Percentiles rank a stretch among this genome's conserved stretches.
phyloP scores from a whole-genome alignment of 371 early-diverging fungal genomes.

The Conidiobolus incongruus region DNA sequence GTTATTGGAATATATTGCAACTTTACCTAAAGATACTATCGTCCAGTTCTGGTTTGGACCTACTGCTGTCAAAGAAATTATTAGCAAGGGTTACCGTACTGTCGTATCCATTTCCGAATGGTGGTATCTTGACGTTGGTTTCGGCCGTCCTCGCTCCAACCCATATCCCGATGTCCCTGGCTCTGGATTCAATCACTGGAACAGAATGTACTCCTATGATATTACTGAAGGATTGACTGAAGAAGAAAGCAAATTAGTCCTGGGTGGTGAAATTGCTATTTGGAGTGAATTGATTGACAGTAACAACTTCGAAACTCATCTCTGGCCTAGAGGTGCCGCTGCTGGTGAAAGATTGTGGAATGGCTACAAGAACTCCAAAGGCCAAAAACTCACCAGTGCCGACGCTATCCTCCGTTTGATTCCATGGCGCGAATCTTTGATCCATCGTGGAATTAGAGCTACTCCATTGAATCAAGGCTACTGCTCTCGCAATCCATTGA shows the following conservation, averaged over 20 bases:
- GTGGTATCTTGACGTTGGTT: constrained; percentile 46
- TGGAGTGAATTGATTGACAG: constrained; percentile 55
- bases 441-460: too few species aligned
- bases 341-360: constrained; percentile 53
- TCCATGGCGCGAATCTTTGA: too few species aligned
- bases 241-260: constrained; percentile 13
- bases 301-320: constrained; percentile 24
- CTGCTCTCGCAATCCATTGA: too few species aligned
- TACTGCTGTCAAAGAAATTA: constrained; percentile 18
- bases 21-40: background rate
- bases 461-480: too few species aligned
- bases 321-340: constrained; percentile 54
- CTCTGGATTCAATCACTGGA: too few species aligned
- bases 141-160: constrained; percentile 20
- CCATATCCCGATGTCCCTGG: too few species aligned
- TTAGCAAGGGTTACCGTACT: constrained; percentile 23
- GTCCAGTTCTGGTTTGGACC: constrained; percentile 25
- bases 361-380: constrained; percentile 26
- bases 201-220: constrained; percentile 47
- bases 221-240: constrained; percentile 11
- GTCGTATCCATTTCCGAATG: constrained; percentile 22
- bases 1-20: constrained; percentile 17
- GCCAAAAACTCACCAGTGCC: too few species aligned
- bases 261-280: constrained; percentile 33
- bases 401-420: too few species aligned